phyloP scores from a whole-genome alignment of 2,329 filamentous ascomycete species.

The Zasmidium cellare region DNA sequence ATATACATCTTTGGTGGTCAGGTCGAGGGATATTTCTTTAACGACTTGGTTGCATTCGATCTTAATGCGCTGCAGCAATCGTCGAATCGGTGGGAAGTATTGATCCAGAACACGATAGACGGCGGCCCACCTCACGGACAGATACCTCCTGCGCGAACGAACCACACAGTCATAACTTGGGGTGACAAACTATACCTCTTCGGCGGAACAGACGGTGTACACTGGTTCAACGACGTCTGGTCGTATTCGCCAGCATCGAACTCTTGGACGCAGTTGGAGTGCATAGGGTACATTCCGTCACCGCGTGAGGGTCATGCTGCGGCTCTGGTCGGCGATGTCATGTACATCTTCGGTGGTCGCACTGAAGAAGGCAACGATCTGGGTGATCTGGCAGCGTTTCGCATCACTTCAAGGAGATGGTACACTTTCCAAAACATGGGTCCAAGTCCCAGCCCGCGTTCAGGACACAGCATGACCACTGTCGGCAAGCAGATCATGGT shows the following conservation, averaged over 20 bases:
- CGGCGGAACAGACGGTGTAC: conserved; percentile 90
- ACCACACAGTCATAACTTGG: conserved; percentile 88
- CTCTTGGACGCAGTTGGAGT: conserved; percentile 84
- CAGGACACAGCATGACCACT: conserved; percentile 96
- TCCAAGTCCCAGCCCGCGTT: conserved; percentile 86
- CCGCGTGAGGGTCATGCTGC: conserved; percentile 93
- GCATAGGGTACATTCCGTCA: conserved; percentile 94
- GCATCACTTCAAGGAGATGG: conserved; percentile 83
- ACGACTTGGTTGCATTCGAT: conserved; percentile 92
- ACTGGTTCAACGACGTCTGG: conserved; percentile 99
- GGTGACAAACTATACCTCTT: conserved; percentile 97
- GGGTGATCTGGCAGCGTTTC: conserved; percentile 86
- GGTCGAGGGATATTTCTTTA: conserved; percentile 97
- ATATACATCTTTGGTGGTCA: conserved; percentile 98
- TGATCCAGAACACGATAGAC: conserved; percentile 73
- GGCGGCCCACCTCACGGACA: conserved; percentile 61
- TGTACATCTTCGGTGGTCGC: conserved; percentile 98
- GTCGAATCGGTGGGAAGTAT: conserved; percentile 88
- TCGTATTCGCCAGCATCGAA: conserved; percentile 84
- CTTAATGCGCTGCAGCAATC: conserved; percentile 90
- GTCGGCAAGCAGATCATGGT: conserved; percentile 91
- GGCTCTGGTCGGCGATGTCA: conserved; percentile 91
- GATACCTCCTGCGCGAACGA: conserved; percentile 85
- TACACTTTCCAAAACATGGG: conserved; percentile 99
- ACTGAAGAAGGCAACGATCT: conserved; percentile 91